Percentiles rank a stretch among this genome's conserved stretches.
These are phyloP conservation scores for Bathelium albidoporum DNA, from an alignment of 495 filamentous ascomycete genomes.

Conservation along the genomic window DNA sequence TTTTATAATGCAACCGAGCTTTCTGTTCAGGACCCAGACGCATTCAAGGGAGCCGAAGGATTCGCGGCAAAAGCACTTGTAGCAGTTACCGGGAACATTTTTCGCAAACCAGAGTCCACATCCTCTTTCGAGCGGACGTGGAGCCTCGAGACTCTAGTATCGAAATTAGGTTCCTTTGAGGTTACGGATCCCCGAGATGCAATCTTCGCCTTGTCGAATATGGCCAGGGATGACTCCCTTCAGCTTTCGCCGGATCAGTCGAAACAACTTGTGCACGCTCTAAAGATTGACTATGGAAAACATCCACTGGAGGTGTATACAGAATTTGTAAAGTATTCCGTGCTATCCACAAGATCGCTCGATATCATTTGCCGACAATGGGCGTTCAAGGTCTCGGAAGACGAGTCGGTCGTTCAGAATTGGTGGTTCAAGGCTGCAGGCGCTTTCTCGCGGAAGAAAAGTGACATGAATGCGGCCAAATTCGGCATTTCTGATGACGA, in stretches of 20 bases:
- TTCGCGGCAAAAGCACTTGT: neutral
- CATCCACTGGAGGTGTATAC: neutral
- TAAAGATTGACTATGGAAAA: neutral
- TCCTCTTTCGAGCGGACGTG: neutral
- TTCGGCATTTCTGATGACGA: neutral
- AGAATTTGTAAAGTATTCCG: neutral
- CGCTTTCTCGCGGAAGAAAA: neutral
- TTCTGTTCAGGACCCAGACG: neutral
- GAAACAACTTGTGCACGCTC: neutral
- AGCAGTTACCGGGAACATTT: neutral
- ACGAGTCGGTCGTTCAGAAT: neutral
- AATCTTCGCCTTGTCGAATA: neutral
- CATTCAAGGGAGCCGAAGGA: neutral
- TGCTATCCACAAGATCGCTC: neutral
- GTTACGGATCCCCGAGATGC: neutral
- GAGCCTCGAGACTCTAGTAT: neutral
- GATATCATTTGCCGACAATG: neutral
- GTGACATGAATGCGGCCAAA: neutral
- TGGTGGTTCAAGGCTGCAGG: neutral
- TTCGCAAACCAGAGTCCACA: neutral
- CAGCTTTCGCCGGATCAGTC: neutral
- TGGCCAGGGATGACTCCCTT: neutral
- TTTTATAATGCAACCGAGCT: neutral
- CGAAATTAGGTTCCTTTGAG: neutral
- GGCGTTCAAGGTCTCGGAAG: neutral